phyloP scores from a whole-genome alignment of 495 filamentous ascomycete species.

The Xylaria telfairii region DNA sequence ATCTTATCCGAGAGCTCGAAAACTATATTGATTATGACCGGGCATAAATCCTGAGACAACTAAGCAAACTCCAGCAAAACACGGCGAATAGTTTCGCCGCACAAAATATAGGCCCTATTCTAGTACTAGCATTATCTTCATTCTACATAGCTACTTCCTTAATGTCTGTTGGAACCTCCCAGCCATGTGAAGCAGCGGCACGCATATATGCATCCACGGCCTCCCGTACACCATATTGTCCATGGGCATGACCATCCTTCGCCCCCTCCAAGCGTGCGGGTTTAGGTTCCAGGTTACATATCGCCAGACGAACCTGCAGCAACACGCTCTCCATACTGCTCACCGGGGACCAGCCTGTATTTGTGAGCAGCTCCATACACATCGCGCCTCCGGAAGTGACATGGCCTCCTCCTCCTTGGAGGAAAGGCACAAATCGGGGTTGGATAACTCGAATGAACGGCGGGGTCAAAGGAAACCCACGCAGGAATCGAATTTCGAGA shows the following conservation, averaged over 20 bases:
- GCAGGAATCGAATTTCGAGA: conserved; percentile 79
- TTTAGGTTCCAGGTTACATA: conserved; percentile 69
- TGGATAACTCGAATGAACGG: conserved; percentile 87
- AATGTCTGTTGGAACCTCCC: conserved; percentile 58
- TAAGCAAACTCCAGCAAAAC: not conserved
- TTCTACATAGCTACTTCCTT: not conserved
- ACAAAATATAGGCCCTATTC: not conserved
- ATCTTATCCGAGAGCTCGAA: not conserved
- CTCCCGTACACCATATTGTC: conserved; percentile 72
- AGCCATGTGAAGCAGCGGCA: conserved; percentile 71
- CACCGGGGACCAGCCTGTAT: conserved; percentile 78
- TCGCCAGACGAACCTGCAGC: conserved; percentile 80
- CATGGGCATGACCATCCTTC: not conserved
- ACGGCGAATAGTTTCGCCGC: not conserved
- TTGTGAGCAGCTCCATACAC: conserved; percentile 92
- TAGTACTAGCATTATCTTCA: not conserved
- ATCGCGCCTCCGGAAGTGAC: conserved; percentile 87
- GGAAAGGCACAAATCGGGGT: conserved; percentile 77
- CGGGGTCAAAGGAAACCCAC: conserved; percentile 75
- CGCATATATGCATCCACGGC: conserved; percentile 76
- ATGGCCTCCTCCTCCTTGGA: conserved; percentile 81
- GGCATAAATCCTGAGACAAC: not conserved
- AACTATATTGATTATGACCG: not conserved
- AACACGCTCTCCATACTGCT: conserved; percentile 80
- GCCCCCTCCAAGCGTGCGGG: conserved; percentile 69